Percentiles rank a stretch among this genome's conserved stretches.
Conservation (phyloP, 2,329 filamentous ascomycete genomes). For the Hymenoscyphus fraxineus region DNA sequence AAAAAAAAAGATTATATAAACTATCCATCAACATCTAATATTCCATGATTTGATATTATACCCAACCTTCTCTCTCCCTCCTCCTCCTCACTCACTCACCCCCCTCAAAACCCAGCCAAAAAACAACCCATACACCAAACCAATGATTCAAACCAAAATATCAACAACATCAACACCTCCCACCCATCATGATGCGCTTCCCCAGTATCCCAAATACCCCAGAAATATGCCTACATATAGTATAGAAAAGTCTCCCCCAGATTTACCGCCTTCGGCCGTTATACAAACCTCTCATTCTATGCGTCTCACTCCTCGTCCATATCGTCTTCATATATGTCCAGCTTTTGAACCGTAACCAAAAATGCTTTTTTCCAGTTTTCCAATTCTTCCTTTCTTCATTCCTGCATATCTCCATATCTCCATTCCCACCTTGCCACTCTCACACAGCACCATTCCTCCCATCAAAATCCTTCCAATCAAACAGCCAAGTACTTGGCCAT, state of each 20-base stretch:
- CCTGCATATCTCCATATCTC: background rate
- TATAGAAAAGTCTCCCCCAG: background rate
- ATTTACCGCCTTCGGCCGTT: background rate
- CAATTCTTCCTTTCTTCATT: background rate
- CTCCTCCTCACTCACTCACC: no score
- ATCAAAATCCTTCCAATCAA: slow-evolving; percentile 8
- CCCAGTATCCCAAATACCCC: no score
- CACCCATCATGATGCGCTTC: background rate
- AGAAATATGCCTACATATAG: background rate
- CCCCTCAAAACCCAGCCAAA: no score
- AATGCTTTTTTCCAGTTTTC: background rate
- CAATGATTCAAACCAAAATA: background rate
- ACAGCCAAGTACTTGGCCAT: slow-evolving; percentile 29
- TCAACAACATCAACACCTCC: background rate
- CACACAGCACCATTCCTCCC: background rate
- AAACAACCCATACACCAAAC: background rate
- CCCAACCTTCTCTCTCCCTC: no score
- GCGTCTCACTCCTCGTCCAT: background rate
- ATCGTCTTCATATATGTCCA: no score
- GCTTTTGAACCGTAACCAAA: no score
- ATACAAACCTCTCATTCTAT: background rate
- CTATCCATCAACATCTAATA: background rate
- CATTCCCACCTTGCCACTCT: background rate
- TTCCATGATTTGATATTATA: no score
- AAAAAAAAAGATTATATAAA: background rate